Evolutionary conservation across 495 filamentous ascomycete species (phyloP), one percentile per base, ranked within the genome.

Genomic region (Tricharina praecox): DNA sequence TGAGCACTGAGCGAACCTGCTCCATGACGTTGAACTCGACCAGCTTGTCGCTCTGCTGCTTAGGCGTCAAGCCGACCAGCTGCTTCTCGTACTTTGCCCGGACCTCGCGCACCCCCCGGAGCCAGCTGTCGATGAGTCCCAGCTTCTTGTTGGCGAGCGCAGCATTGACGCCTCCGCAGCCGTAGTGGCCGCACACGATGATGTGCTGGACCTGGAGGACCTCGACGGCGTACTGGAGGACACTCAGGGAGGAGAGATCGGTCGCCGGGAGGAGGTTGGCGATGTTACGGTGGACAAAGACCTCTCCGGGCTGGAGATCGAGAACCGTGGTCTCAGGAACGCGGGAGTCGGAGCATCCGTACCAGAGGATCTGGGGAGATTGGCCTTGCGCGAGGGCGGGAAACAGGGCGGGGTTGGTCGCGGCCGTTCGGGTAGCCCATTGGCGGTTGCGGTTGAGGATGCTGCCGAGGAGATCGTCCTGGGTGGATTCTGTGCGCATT

Each of bases 221-320:
- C 49, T 64, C 57, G 5, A 77, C 72, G 23, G 75, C 75, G 57
- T 76, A 78, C 40, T 74, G 67, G 52, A 78, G 73, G 52, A 76
- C 75, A 62, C 67, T 71, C 67, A 78, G 73, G 44, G 70, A 70
- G 59, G 73, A 75, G 28, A 76, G 66, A 45, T 76, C 72, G 35
- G 66, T 73, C 58, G 68, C 70, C 59, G 68, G 67, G 35, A 77
- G 69, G 38, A 78, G 58, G 65, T 77, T 77, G 49, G 74, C 75
- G 52, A 78, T 77, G 67, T 77, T 77, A 56, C 74, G 68, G 61
- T 77, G 74, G 44, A 76, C 67, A 55, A 77, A 77, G 45, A 69
- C 68, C 43, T 77, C 73, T 39, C 75, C 75, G 34, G 75, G 70
- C 25, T 66, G 59, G n/a, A 77, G 62, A 30, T 75, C 74, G 21